Conservation (phyloP, 2,329 filamentous ascomycete genomes). For the Chaetomiaceae sp. region DNA sequence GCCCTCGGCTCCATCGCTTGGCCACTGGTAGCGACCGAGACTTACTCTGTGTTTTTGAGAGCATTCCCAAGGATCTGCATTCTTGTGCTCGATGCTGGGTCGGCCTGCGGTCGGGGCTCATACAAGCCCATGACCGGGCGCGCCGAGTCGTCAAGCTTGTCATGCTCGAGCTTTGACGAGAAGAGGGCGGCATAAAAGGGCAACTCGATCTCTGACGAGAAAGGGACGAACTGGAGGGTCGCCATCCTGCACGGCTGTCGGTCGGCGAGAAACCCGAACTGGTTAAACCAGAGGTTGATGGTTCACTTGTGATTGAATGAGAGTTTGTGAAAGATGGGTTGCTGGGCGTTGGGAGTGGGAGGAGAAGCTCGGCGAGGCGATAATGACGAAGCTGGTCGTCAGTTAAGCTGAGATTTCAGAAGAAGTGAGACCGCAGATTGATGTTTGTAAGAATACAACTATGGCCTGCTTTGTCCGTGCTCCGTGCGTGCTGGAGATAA, state of each 20-base stretch:
- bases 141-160: constrained; percentile 92
- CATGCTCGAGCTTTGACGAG: constrained; percentile 89
- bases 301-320: not conserved
- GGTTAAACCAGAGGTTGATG: not conserved
- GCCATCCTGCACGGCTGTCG: constrained; percentile 39
- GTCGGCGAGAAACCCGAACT: not conserved
- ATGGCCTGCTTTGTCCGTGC: not conserved
- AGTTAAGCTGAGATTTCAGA: too few species aligned
- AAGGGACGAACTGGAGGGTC: constrained; percentile 70
- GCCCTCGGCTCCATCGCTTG: not conserved
- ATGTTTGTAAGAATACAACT: not conserved
- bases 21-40: constrained; percentile 21
- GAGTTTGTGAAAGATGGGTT: not conserved
- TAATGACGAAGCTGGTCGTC: too few species aligned
- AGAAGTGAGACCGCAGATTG: not conserved
- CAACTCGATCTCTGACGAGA: constrained; percentile 89
- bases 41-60: constrained; percentile 76
- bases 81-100: constrained; percentile 71
- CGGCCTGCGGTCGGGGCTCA: constrained; percentile 69
- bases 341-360: too few species aligned
- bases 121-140: constrained; percentile 84
- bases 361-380: too few species aligned
- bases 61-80: constrained; percentile 90
- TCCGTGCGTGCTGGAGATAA: not conserved
- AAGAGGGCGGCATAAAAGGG: constrained; percentile 95